A percentile compares a stretch with the other conserved stretches of the same genome.
phyloP scores from a whole-genome alignment of 2,329 filamentous ascomycete species.

The Xenosphaeropsis pyriputrescens region DNA sequence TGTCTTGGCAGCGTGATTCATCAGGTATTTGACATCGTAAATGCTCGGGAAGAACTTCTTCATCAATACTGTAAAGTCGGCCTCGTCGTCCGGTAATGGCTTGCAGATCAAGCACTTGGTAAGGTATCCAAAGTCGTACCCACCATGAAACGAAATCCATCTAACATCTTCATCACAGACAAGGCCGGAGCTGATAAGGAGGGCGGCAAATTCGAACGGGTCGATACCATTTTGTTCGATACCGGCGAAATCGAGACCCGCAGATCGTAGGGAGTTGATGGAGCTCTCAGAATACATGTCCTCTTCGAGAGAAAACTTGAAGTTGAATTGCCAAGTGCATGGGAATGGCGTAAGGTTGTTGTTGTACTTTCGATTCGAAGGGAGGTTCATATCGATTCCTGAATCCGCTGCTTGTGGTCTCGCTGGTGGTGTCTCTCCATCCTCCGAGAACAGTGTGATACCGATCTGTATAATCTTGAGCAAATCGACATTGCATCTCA shows the following conservation, averaged over 20 bases:
- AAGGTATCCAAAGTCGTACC: conserved; percentile 95
- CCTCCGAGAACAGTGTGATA: conserved; percentile 80
- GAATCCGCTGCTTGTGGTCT: conserved; percentile 30
- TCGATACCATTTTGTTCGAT: conserved; percentile 85
- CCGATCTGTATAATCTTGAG: conserved; percentile 96
- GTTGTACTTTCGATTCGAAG: conserved; percentile 26
- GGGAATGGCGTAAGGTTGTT: conserved; percentile 41
- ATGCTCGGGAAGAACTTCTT: conserved; percentile 86
- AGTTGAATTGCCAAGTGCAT: conserved; percentile 98
- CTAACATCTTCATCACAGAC: conserved; percentile 77
- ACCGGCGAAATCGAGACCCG: conserved; percentile 80
- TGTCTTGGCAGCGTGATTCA: conserved; percentile 71
- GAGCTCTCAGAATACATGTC: conserved; percentile 98
- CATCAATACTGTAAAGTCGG: conserved; percentile 77
- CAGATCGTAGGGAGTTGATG: conserved; percentile 78
- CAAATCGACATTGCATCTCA: conserved; percentile 93
- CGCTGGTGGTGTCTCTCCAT: conserved; percentile 73
- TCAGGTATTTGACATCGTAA: conserved; percentile 94
- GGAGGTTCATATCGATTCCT: conserved; percentile 25
- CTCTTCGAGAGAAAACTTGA: conserved; percentile 83
- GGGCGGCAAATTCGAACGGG: conserved; percentile 71
- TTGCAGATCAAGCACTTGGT: conserved; percentile 83
- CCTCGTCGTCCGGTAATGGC: conserved; percentile 75
- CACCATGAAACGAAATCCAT: conserved; percentile 96
- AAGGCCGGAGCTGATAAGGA: conserved; percentile 83